These are phyloP conservation scores for Neurospora sp. DNA, from an alignment of 495 filamentous ascomycete genomes.

Conservation along the genomic window DNA sequence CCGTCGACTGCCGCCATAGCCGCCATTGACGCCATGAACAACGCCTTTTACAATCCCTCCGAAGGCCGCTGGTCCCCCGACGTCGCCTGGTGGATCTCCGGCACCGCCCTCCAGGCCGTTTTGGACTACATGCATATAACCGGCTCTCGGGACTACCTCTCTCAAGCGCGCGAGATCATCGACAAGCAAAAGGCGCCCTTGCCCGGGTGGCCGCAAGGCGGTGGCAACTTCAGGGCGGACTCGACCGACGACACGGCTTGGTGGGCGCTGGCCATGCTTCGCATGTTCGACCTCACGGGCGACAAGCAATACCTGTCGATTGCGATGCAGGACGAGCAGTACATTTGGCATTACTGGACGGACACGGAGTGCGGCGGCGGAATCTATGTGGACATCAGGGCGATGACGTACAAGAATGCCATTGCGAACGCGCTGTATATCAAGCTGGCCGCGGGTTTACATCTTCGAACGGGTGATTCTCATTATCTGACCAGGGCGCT, in stretches of 20 bases:
- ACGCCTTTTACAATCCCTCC: slow-evolving; percentile 19
- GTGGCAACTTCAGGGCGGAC: slow-evolving; percentile 40
- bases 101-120: slow-evolving; percentile 27
- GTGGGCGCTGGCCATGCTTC: slow-evolving; percentile 58
- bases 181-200: slow-evolving; percentile 23
- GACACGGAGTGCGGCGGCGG: slow-evolving; percentile 47
- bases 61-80: slow-evolving; percentile 27
- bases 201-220: slow-evolving; percentile 27
- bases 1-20: slow-evolving; percentile 8
- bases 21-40: slow-evolving; percentile 32
- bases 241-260: slow-evolving; percentile 59
- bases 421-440: slow-evolving; percentile 68
- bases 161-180: slow-evolving; percentile 24
- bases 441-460: slow-evolving; percentile 50
- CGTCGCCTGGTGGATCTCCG: slow-evolving; percentile 32
- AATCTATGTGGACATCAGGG: slow-evolving; percentile 49
- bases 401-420: slow-evolving; percentile 47
- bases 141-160: slow-evolving; percentile 19
- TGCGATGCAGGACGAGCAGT: slow-evolving; percentile 46
- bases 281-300: slow-evolving; percentile 50
- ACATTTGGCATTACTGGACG: slow-evolving; percentile 47
- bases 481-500: slow-evolving; percentile 44
- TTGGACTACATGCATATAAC: slow-evolving; percentile 31
- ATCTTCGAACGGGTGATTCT: slow-evolving; percentile 43
- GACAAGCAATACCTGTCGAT: slow-evolving; percentile 41